Percentiles rank a stretch among this genome's conserved stretches.
phyloP scores from a whole-genome alignment of 192 early-diverging fungal genomes.

The Coemansia guatemalensis region DNA sequence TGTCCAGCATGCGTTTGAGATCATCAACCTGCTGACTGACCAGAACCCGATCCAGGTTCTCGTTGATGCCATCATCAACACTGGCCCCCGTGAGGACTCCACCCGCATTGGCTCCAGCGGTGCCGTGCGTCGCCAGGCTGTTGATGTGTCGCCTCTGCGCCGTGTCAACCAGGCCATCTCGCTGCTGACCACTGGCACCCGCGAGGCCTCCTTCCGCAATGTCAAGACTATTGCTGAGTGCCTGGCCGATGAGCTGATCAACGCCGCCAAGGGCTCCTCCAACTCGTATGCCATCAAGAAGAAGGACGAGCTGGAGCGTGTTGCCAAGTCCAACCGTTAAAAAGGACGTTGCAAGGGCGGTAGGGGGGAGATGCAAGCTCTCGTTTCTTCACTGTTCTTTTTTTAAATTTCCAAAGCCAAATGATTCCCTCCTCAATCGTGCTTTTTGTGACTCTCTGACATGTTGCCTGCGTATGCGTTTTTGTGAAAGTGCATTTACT shows the following conservation, averaged over 20 bases:
- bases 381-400: not conserved
- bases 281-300: constrained; percentile 99
- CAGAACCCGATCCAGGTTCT: constrained; percentile 98
- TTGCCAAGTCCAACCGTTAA: constrained; percentile 61
- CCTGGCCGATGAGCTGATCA: constrained; percentile 99
- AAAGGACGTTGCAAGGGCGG: not conserved
- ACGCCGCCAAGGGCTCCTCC: constrained; percentile 97
- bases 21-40: constrained; percentile 97
- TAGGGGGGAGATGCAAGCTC: not conserved
- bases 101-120: constrained; percentile 97
- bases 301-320: constrained; percentile 95
- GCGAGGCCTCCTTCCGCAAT: constrained; percentile 99
- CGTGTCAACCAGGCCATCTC: constrained; percentile 96
- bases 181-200: constrained; percentile 92
- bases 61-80: constrained; percentile 99
- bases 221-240: constrained; percentile 99
- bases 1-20: constrained; percentile 99
- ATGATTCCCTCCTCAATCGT: too few relatives aligned
- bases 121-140: constrained; percentile 98
- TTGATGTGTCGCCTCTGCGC: constrained; percentile 98
- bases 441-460: too few relatives aligned
- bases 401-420: too few relatives aligned
- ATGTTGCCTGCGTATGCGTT: too few relatives aligned
- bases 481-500: too few relatives aligned
- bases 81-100: constrained; percentile 98